Base-by-base conservation (phyloP, 139 green algal genomes). In the Monoraphidium neglectum region DNA sequence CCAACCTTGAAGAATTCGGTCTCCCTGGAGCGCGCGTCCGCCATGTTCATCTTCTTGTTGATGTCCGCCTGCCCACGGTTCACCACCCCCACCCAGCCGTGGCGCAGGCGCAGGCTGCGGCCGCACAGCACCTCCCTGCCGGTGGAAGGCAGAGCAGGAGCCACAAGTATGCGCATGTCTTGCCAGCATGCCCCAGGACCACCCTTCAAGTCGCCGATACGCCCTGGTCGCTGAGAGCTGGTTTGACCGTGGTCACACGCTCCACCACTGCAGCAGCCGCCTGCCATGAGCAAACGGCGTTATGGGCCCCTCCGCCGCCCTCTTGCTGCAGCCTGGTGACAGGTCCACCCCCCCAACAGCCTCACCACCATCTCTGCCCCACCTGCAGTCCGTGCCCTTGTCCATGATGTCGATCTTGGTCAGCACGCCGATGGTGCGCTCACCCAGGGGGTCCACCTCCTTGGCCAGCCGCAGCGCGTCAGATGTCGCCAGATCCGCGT, bases 361-460 rank as follows among this genome's bases (percentile, higher is more conserved):
- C 32, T 15, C 30, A 18, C 33, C 62, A 68, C 8, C 62, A 12
- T 18, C n/a, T 10, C 32, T n/a, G 15, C 54, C 54, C 54, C 73
- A 72, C 73, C 73, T 79, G 78, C 86, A 91, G 81, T 96, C 86
- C 0, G 96, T 99, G 56, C 96, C 96, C 15, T 91, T 89, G 82
- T 99, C 96, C 96, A 99, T 99, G 83, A 99, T 98, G 86, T 99
- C 96, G 49, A 99, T 87, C 87, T 97, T 98, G 24, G 94, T 97
- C 35, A 98, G 87, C 82, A 98, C 91, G 67, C 90, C 90, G 36
- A 78, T 83, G 61, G 81, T 86, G 35, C 75, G 53, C 54, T 85
- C 79, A 24, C 90, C 90, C 12, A 86, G 73, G 2, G 92, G 94
- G 78, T 98, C 94, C 26, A 93, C 95, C 54, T 93, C 84, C 6